Evolutionary conservation across 371 early-diverging fungal genomes (phyloP), one percentile per base, ranked within the genome.

Genomic region (Dichotomocladium elegans): DNA sequence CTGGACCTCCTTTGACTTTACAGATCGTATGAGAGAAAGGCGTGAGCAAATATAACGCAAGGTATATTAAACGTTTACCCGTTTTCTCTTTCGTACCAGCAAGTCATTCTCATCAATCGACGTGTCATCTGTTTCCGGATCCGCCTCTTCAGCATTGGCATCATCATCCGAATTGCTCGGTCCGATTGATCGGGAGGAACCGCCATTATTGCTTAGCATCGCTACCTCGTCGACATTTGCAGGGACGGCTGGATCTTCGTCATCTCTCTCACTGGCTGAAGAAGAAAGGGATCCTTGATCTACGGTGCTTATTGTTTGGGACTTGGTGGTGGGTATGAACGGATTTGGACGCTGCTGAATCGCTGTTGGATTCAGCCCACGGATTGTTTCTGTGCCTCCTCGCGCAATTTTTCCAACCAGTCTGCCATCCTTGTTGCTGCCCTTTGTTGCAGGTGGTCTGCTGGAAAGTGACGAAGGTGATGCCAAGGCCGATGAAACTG

Each of bases 1-100:
- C 51, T 86, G 83, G 2, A 81, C 78, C 47, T 81, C 70, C 34
- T 70, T 77, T 27, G 78, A 66, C 82, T 83, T 30, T 40, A n/a
- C n/a, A n/a, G n/a, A n/a, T n/a, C n/a, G n/a, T n/a, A 6, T 6
- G 22, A 37, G 10, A 44, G 8, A 41, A 10, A 5, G 7, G 8
- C 21, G 28, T 55, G 22, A 61, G 40, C 15, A 35, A 45, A 9
- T 6, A 29, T 19, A 35, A 30, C 48, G 15, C 19, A 40, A 24
- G 9, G 30, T 3, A 14, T 17, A 17, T 11, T 3, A 21, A 29
- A 25, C n/a, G 11, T 28, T 24, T 44, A 53, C 45, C 45, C 45
- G 21, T 31, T 47, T 47, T 33, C 42, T 41, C 42, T 56, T 56
- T 24, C 55, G 46, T 50, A 51, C 51, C 55, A 51, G 27, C 19